phyloP scores from a whole-genome alignment of 192 early-diverging fungal genomes.

The Coemansia furcata region DNA sequence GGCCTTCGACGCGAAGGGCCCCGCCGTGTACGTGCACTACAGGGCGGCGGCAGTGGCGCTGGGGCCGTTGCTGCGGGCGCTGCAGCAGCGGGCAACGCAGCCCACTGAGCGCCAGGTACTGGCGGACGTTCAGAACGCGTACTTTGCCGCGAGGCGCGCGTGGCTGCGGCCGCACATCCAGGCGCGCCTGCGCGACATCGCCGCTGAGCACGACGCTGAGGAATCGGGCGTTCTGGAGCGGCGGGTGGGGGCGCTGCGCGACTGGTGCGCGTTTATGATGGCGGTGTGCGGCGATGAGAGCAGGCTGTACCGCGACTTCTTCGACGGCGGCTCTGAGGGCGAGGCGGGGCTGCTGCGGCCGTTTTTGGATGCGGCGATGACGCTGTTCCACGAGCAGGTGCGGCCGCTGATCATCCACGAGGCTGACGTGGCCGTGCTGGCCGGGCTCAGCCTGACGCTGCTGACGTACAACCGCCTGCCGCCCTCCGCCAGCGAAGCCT shows the following conservation, averaged over 20 bases:
- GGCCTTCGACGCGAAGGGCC: neutral
- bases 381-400: conserved; percentile 78
- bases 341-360: conserved; percentile 58
- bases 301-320: conserved; percentile 76
- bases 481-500: neutral
- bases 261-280: conserved; percentile 80
- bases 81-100: conserved; percentile 64
- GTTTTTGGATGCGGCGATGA: conserved; percentile 73
- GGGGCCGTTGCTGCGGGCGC: conserved; percentile 64
- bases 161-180: conserved; percentile 67
- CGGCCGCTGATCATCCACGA: conserved; percentile 89
- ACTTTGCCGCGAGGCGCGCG: conserved; percentile 69
- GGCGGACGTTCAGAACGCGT: conserved; percentile 71
- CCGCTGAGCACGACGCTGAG: conserved; percentile 20
- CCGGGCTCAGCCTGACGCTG: conserved; percentile 68
- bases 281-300: conserved; percentile 82
- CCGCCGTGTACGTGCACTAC: conserved; percentile 78
- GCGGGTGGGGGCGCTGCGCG: conserved; percentile 29
- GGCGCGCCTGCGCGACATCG: conserved; percentile 57
- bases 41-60: conserved; percentile 62
- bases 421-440: conserved; percentile 72
- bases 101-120: conserved; percentile 72
- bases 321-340: conserved; percentile 22
- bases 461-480: conserved; percentile 26
- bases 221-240: neutral